Evolutionary conservation across 1,284 basidiomycete genomes (phyloP).

Genomic region (Pseudozyma thailandica): DNA sequence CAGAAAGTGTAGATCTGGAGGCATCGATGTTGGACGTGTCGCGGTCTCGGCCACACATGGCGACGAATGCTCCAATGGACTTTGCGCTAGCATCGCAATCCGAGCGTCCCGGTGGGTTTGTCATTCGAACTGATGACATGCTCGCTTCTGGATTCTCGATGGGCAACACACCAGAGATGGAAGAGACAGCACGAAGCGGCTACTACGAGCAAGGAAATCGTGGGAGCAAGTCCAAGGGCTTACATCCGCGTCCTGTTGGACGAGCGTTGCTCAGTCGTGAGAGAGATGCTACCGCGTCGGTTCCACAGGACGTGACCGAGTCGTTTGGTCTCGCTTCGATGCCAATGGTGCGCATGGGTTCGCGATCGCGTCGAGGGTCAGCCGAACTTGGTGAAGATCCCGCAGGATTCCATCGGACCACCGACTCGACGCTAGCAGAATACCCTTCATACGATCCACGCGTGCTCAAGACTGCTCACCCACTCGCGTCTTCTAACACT

Average conservation of each 20-base stretch:
- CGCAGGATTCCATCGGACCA: slow-evolving; percentile 1
- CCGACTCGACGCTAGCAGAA: slow-evolving; percentile 18
- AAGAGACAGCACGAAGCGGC: slow-evolving; percentile 9
- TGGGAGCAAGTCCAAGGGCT: neutral
- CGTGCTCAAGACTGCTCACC: slow-evolving; percentile 6
- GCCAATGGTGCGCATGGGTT: slow-evolving; percentile 12
- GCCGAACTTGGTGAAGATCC: slow-evolving; percentile 8
- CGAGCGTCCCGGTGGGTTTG: slow-evolving; percentile 19
- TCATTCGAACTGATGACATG: slow-evolving; percentile 32
- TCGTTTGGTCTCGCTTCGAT: slow-evolving; percentile 28
- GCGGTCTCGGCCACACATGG: slow-evolving; percentile 12
- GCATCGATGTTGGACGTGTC: slow-evolving; percentile 25
- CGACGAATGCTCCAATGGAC: slow-evolving; percentile 24
- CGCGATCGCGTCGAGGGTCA: slow-evolving; percentile 5
- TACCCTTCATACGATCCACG: slow-evolving; percentile 28
- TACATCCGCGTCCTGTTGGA: slow-evolving; percentile 2
- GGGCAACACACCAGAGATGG: slow-evolving; percentile 14
- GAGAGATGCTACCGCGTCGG: slow-evolving; percentile 37
- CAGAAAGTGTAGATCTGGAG: slow-evolving; percentile 54
- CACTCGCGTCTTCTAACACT: neutral
- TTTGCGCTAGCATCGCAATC: slow-evolving; percentile 30
- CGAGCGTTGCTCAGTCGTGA: slow-evolving; percentile 11
- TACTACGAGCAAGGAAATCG: neutral
- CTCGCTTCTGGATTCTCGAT: slow-evolving; percentile 20
- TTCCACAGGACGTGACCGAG: slow-evolving; percentile 42